Conservation (phyloP, 73 alveolate species). For the Loxodes magnus region DNA sequence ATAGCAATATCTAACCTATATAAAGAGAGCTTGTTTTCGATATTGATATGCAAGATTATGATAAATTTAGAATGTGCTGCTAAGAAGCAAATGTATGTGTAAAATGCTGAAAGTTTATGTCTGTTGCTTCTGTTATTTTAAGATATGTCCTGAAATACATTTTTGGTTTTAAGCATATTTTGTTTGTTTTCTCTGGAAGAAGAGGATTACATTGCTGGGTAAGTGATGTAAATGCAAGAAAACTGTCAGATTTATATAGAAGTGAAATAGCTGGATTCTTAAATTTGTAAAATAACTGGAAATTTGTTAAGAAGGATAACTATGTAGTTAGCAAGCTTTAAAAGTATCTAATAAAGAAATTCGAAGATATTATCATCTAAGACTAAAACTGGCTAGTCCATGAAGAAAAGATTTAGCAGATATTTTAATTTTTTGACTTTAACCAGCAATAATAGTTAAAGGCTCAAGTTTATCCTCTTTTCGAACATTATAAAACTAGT, state of each 20-base stretch:
- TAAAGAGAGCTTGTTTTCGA: slow-evolving; percentile 93
- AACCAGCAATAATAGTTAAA: too few relatives aligned
- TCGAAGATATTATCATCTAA: slow-evolving; percentile 32
- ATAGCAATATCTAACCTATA: not conserved
- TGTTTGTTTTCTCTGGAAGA: slow-evolving; percentile 96
- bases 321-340: too few relatives aligned
- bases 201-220: slow-evolving; percentile 99
- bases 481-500: too few relatives aligned
- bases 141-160: slow-evolving; percentile 62
- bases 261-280: slow-evolving; percentile 71
- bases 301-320: too few relatives aligned
- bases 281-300: too few relatives aligned
- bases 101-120: slow-evolving; percentile 90
- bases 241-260: slow-evolving; percentile 74
- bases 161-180: slow-evolving; percentile 75
- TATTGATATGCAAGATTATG: slow-evolving; percentile 97
- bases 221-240: slow-evolving; percentile 82
- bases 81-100: slow-evolving; percentile 85
- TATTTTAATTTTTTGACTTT: too few relatives aligned
- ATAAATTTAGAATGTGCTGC: slow-evolving; percentile 94
- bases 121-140: slow-evolving; percentile 71
- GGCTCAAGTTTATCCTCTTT: too few relatives aligned
- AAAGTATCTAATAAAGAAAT: slow-evolving; percentile 18
- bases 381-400: slow-evolving; percentile 28
- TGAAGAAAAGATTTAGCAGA: too few relatives aligned